Base-by-base conservation (phyloP, 2,329 filamentous ascomycete species). In the Decorospora gaudefroyi region DNA sequence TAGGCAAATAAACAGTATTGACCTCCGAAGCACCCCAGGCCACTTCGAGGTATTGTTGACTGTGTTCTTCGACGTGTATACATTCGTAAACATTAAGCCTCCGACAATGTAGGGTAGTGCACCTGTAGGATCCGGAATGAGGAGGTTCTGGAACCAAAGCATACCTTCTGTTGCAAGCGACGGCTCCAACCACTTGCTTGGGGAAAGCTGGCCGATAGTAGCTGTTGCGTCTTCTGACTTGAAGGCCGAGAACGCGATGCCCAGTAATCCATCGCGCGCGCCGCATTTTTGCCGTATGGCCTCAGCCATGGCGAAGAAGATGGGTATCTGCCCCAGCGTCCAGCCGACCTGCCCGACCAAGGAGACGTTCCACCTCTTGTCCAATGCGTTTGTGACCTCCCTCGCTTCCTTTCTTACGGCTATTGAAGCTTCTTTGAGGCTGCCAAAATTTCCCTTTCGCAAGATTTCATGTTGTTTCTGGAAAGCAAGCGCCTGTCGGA, bases 121-220 rank as follows among this genome's bases (percentile, higher is more conserved):
- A 2, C 76, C 66, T 2, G 73, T 74, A 0, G 80, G 73, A 53
- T 85, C 82, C 6, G 78, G 68, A 0, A 72, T 57, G 4, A 80
- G 67, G 10, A 86, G 73, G 59, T 85, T 74, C 1, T 76, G 73
- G 42, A 84, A 83, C 82, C 82, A 86, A 2, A 82, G 69, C 3
- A 77, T 73, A n/a, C 82, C 82, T 66, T 83, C 82, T 6, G 62
- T 73, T 4, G 76, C 73, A 11, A 85, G 66, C 4, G 75, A 73
- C 3, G 76, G 74, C 51, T 82, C 78, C 21, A 76, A 64, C 57
- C 64, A 69, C 5, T 43, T 41, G 31, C 51, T 63, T 3, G 43
- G 33, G 11, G 42, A 37, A 9, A 46, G 38, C n/a, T 32, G 38
- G 13, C 46, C 36, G 10, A 40, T 27, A 4, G 36, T 18, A 11